A percentile compares a stretch with the other conserved stretches of the same genome.
These are phyloP conservation scores for Pueraria montana DNA, from an alignment of 306 rosid species.

Conservation along the genomic window DNA sequence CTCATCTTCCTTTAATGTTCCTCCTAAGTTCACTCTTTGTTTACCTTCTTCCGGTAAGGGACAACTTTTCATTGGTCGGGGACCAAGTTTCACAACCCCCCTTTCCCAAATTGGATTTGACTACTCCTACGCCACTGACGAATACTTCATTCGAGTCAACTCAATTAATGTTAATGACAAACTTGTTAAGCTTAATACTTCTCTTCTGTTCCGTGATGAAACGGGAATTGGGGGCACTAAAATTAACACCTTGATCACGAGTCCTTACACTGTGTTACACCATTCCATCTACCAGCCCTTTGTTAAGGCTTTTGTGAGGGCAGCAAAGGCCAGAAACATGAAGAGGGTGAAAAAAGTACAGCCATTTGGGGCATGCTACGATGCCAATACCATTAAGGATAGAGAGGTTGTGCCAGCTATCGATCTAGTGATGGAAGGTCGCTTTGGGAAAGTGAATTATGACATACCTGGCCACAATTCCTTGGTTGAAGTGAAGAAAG, in stretches of 20 bases:
- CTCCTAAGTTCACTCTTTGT: constrained; percentile 51
- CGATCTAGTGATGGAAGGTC: neutral
- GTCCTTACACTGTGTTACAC: constrained; percentile 19
- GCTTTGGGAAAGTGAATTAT: neutral
- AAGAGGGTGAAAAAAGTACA: constrained; percentile 8
- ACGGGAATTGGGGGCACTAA: constrained; percentile 39
- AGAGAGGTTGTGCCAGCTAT: constrained; percentile 34
- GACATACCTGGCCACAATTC: constrained; percentile 39
- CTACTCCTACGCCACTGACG: neutral
- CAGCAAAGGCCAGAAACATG: constrained; percentile 33
- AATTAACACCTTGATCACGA: constrained; percentile 29
- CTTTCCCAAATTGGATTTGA: too few species aligned
- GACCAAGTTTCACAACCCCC: too few species aligned
- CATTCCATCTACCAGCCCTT: constrained; percentile 18
- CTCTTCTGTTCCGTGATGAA: constrained; percentile 6
- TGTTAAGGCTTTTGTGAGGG: constrained; percentile 37
- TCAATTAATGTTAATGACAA: constrained; percentile 29
- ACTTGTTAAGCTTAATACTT: constrained; percentile 15
- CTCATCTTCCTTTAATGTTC: constrained; percentile 8
- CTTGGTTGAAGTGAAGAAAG: constrained; percentile 30
- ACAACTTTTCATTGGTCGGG: constrained; percentile 36
- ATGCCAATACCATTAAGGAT: neutral
- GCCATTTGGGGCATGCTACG: constrained; percentile 47
- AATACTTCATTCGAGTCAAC: constrained; percentile 34
- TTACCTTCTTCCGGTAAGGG: constrained; percentile 42